Base-by-base conservation (phyloP, 306 rosid species). In the Prunus padus region DNA sequence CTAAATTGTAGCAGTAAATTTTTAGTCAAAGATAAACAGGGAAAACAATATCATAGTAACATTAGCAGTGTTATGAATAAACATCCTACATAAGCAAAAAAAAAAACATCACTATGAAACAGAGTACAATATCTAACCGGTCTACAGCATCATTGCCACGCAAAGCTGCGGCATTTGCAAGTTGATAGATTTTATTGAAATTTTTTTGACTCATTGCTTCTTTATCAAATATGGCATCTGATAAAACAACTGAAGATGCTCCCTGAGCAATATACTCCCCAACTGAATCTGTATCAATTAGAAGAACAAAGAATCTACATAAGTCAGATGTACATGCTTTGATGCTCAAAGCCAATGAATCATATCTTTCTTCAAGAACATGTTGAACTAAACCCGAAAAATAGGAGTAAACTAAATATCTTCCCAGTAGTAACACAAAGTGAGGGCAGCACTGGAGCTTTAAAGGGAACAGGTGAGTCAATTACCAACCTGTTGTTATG, bases 181-280 rank as follows among this genome's bases (percentile, higher is more conserved):
- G 92, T 80, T 84, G 74, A 78, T 54, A 78, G 80, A 93, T 88
- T 83, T 82, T 87, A 18, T 73, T 72, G 52, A 88, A 89, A 82
- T 91, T 42, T 46, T 74, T 57, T 69, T 74, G 75, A 13, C 42
- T 73, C 78, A 91, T 82, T 46, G 91, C 90, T 49, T 87, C 92
- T 84, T 79, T 91, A 79, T 89, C 83, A 83, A 91, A 93, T 83
- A 93, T 91, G 18, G 97, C 97, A 76, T 93, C 94, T 47, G 98
- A 93, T 82, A 93, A 77, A 71, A 91, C 94, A 76, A 93, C 98
- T 2, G 98, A 47, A 4, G 91, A 82, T 67, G 94, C 93, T 80
- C 98, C 98, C 51, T 74, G 71, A 45, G 59, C 55, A 65, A 93
- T 89, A 72, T 93, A 93, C 44, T 93, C 90, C 69, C 56, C 90